A percentile compares a stretch with the other conserved stretches of the same genome.
phyloP scores from a whole-genome alignment of 2,329 filamentous ascomycete genomes.

The Alternaria incomplexa region DNA sequence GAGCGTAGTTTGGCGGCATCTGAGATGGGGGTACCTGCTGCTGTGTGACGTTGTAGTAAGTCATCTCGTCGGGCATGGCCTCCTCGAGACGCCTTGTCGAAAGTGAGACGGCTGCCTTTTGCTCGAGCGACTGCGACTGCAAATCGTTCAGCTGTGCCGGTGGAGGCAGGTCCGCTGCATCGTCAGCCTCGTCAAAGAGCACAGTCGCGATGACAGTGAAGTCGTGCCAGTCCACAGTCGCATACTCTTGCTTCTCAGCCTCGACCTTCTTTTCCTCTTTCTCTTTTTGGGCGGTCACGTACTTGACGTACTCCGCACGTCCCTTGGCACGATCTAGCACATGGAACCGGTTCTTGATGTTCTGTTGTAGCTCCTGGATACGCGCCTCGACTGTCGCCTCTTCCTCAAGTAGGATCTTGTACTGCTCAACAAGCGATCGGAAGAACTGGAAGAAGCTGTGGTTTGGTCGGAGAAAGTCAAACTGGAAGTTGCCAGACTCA shows the following conservation, averaged over 20 bases:
- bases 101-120: constrained; percentile 90
- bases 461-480: constrained; percentile 93
- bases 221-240: constrained; percentile 96
- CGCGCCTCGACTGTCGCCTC: constrained; percentile 75
- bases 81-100: constrained; percentile 89
- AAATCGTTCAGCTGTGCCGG: constrained; percentile 90
- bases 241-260: constrained; percentile 76
- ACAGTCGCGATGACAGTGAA: constrained; percentile 97
- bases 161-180: constrained; percentile 82
- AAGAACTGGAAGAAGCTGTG: constrained; percentile 98
- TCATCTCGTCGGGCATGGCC: constrained; percentile 80
- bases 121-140: constrained; percentile 91
- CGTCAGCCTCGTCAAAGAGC: constrained; percentile 86
- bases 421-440: constrained; percentile 89
- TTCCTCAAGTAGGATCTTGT: constrained; percentile 78
- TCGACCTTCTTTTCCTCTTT: constrained; percentile 89
- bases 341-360: constrained; percentile 78
- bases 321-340: constrained; percentile 81
- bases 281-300: constrained; percentile 81
- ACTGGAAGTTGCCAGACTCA: constrained; percentile 90
- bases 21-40: constrained; percentile 38
- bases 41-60: constrained; percentile 46
- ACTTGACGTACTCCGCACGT: constrained; percentile 85
- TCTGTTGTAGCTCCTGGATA: constrained; percentile 74
- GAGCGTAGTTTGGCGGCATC: constrained; percentile 35